Conservation (phyloP, 805 yeast genomes). For the Metschnikowia peoriensis region DNA sequence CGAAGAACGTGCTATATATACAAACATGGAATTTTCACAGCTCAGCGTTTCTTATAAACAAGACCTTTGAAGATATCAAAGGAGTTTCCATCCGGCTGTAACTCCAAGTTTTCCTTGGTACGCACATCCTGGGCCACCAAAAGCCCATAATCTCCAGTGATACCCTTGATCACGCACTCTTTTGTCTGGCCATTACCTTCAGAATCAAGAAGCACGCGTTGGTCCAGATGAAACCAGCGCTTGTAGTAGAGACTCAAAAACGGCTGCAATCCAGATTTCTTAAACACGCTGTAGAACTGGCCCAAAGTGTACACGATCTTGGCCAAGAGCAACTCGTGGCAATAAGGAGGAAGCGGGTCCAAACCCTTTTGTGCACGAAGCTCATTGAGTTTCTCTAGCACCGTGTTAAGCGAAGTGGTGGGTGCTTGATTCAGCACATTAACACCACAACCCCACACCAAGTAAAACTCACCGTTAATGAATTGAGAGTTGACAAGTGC, state of each 20-base stretch:
- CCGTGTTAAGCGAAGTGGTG: constrained; percentile 79
- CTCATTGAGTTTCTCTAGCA: constrained; percentile 60
- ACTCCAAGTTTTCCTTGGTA: constrained; percentile 58
- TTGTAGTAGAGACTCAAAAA: constrained; percentile 71
- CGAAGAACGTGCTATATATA: neutral
- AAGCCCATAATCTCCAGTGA: constrained; percentile 81
- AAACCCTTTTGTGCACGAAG: constrained; percentile 44
- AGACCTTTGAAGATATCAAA: constrained; percentile 93
- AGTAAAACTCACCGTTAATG: constrained; percentile 53
- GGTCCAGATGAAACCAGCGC: constrained; percentile 82
- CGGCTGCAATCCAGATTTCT: constrained; percentile 61
- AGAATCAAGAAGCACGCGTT: constrained; percentile 55
- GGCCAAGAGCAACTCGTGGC: constrained; percentile 60
- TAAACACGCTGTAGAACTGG: constrained; percentile 56
- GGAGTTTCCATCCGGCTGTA: constrained; percentile 97
- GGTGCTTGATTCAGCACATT: constrained; percentile 87
- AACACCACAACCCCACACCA: constrained; percentile 85
- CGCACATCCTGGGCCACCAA: constrained; percentile 67
- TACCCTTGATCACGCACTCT: constrained; percentile 71
- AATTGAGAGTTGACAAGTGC: constrained; percentile 77
- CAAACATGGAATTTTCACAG: neutral
- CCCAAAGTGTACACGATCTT: constrained; percentile 65
- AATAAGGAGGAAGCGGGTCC: constrained; percentile 44
- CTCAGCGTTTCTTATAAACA: constrained; percentile 46
- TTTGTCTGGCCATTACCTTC: constrained; percentile 45